Evolutionary conservation across 257 asterid genomes (phyloP).

Genomic region (Solanum bulbocastanum): DNA sequence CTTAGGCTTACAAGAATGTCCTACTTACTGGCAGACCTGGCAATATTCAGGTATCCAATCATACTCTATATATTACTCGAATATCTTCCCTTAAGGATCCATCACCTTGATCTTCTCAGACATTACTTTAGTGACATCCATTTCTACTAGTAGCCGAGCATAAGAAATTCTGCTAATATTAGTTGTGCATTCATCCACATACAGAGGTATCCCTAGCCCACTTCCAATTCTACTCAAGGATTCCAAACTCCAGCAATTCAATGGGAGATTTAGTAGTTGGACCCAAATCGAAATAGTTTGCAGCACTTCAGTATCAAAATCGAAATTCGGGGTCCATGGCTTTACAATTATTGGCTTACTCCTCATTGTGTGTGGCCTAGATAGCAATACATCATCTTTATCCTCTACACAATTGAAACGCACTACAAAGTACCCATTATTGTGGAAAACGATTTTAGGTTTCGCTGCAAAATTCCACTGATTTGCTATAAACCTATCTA

Average conservation of each 20-base stretch:
- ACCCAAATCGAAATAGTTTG: no score
- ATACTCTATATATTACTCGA: background rate
- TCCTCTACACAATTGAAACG: no score
- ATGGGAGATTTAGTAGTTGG: background rate
- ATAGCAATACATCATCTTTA: no score
- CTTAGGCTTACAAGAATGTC: background rate
- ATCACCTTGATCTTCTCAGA: background rate
- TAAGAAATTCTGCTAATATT: no score
- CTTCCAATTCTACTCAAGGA: background rate
- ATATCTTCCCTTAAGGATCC: background rate
- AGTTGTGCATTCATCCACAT: background rate
- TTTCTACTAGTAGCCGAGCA: background rate
- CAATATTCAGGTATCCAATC: background rate
- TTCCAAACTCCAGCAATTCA: background rate
- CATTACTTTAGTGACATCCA: background rate
- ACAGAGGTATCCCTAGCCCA: background rate
- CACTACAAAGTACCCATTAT: no score
- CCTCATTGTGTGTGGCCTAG: no score
- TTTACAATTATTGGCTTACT: no score
- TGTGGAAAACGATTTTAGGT: no score
- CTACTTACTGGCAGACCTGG: background rate
- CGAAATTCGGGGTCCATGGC: no score
- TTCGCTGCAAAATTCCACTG: no score
- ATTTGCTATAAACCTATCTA: no score
- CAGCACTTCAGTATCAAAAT: no score